A percentile compares a stretch with the other conserved stretches of the same genome.
These are phyloP conservation scores for Monilinia aucupariae DNA, from an alignment of 2,329 filamentous ascomycete genomes.

Conservation along the genomic window DNA sequence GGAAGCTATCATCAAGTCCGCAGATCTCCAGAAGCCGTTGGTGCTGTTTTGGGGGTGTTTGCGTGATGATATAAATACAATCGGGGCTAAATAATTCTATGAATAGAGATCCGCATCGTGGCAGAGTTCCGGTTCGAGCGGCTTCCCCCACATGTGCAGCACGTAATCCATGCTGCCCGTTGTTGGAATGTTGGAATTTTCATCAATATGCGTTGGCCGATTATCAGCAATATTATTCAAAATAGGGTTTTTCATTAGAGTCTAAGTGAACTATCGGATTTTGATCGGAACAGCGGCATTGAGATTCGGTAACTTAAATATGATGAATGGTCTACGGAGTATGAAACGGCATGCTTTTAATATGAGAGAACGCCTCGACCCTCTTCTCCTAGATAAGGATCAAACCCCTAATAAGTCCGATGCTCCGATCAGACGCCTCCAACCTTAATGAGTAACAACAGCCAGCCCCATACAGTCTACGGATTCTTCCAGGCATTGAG, in stretches of 20 bases:
- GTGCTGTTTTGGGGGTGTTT: neutral
- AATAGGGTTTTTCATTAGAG: neutral
- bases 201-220: neutral
- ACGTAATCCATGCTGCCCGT: constrained; percentile 1
- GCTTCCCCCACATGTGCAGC: constrained; percentile 10
- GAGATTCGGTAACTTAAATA: neutral
- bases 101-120: neutral
- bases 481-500: constrained; percentile 33
- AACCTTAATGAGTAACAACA: neutral
- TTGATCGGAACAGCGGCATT: neutral
- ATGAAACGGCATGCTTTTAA: neutral
- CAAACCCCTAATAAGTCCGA: neutral
- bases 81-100: neutral
- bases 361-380: neutral
- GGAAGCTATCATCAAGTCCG: neutral
- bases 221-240: neutral
- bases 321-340: neutral
- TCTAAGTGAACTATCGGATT: neutral
- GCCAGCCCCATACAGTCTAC: constrained; percentile 8
- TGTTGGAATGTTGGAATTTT: neutral
- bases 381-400: neutral
- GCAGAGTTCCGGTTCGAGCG: neutral
- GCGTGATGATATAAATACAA: constrained; percentile 1
- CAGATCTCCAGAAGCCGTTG: neutral
- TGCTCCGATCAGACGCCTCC: neutral